Base-by-base conservation (phyloP, 2,329 filamentous ascomycete species). In the Diplodia intermedia region DNA sequence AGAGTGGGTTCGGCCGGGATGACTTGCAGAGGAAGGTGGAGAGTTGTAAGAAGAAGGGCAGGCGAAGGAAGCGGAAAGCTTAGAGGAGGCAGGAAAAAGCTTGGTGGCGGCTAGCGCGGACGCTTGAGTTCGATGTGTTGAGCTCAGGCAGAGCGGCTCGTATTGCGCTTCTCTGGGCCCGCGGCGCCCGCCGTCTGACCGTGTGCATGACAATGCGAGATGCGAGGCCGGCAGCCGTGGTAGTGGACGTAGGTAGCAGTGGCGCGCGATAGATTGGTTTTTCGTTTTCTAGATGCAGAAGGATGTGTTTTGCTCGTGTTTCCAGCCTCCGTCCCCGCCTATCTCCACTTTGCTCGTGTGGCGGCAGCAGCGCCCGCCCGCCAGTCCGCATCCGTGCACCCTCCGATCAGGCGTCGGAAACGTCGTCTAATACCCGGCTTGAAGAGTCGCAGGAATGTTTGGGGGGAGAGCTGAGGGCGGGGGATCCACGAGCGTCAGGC, bases 1-100 rank as follows among this genome's bases (percentile, higher is more conserved):
- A 47, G 38, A 31, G 53, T 33, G 54, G 18, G 33, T 14, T 40
- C 31, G 56, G 23, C 38, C 56, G 56, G 29, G 36, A 47, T 60
- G 56, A 60, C 56, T 47, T 47, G 56, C 56, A 60, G 56, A 57
- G 55, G 20, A 47, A 47, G 56, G 14, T 15, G 31, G 9, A 55
- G 53, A 9, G 31, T 33, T 33, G 52, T 31, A 14, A 26, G 55
- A 23, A 15, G 31, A 33, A 33, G 26, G 26, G 26, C 26, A 26
- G 26, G 26, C 26, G 26, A 26, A 26, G 33, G 20, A 57, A 40
- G 36, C 33, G 55, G 50, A 36, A 43, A 60, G 55, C n/a, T 36
- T 23, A n/a, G 20, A 57, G 14, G 55, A 20, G 36, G 18, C 18
- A 55, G 6, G 53, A 43, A 47, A 56, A 60, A 60, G 55, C 33